A percentile compares a stretch with the other conserved stretches of the same genome.
phyloP scores from a whole-genome alignment of 106 monocot genomes.

The Triglochin maritima region DNA sequence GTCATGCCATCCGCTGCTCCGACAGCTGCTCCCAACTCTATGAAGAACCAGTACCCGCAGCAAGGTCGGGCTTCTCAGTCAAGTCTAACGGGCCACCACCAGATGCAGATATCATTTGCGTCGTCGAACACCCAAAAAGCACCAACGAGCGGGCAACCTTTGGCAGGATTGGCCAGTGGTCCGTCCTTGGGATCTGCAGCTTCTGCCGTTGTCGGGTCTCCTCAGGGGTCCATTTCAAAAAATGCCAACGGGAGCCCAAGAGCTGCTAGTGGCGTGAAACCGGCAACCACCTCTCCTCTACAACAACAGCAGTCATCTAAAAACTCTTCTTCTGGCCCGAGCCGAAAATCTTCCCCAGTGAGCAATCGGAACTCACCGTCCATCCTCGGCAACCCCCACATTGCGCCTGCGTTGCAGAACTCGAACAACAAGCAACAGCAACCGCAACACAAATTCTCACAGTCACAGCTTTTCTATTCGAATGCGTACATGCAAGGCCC shows the following conservation, averaged over 20 bases:
- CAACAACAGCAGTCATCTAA: slow-evolving; percentile 36
- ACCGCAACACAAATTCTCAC: neutral
- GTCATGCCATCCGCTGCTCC: neutral
- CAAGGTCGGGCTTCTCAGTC: slow-evolving; percentile 20
- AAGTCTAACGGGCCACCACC: slow-evolving; percentile 13
- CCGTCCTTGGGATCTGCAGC: slow-evolving; percentile 9
- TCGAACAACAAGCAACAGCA: slow-evolving; percentile 10
- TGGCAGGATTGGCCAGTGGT: slow-evolving; percentile 7
- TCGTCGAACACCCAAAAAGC: slow-evolving; percentile 17
- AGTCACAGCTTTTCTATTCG: slow-evolving; percentile 12
- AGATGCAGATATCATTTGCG: slow-evolving; percentile 76
- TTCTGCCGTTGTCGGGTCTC: slow-evolving; percentile 27
- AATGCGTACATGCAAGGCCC: slow-evolving; percentile 4
- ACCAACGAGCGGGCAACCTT: slow-evolving; percentile 3
- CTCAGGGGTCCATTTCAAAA: slow-evolving; percentile 30
- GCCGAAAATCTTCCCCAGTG: slow-evolving; percentile 24
- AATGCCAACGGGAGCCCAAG: slow-evolving; percentile 45
- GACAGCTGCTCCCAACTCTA: slow-evolving; percentile 1
- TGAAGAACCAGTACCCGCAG: slow-evolving; percentile 32
- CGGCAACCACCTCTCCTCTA: slow-evolving; percentile 7
- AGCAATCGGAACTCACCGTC: slow-evolving; percentile 3
- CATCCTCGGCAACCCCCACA: slow-evolving; percentile 7
- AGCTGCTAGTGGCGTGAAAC: slow-evolving; percentile 10
- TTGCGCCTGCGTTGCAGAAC: neutral
- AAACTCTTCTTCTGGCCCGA: slow-evolving; percentile 21